Evolutionary conservation across 2,329 filamentous ascomycete species (phyloP), one percentile per base, ranked within the genome.

Genomic region (Fusarium robinianum): DNA sequence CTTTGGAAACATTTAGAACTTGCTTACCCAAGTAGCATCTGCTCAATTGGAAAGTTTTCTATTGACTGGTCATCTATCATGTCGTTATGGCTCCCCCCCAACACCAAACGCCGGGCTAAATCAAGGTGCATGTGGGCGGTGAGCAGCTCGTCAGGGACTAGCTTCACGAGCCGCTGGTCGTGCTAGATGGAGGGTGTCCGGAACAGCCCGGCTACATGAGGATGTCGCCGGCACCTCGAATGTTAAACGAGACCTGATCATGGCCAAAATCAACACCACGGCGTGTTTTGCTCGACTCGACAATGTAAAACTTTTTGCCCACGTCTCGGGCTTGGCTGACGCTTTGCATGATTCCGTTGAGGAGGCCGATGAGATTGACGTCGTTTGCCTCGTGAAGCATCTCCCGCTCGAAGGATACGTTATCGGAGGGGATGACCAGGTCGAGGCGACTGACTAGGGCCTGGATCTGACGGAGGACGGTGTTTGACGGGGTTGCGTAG

Each of bases 381-480:
- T 97, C 90, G 61, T 95, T 94, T 49, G 84, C 77, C 70, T 96
- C 88, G 39, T 86, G 83, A 24, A 86, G 74, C 24, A 88, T 80
- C 66, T 95, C 87, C 22, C 79, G 75, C 18, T 83, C 75, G 62
- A 92, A 88, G 0, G 80, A 76, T 29, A 77, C 74, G 17, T 76
- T 71, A 58, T 88, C 78, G 3, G 85, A 77, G 3, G 92, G 90
- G 5, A 86, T 83, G 40, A 96, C 79, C 12, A 97, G 84, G 25
- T 87, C 87, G 18, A 96, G 79, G 37, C 92, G 87, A 35, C 85
- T 85, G 51, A 96, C 80, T 26, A 96, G 84, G 2, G 91, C 87
- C 62, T 91, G 88, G 52, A 96, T 90, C 53, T 89, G 89, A 50
- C 94, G 90, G 21, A 99, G 82, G 27, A 96, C 84, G 2, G 83